These are phyloP conservation scores for Psophocarpus tetragonolobus DNA, from an alignment of 306 rosid genomes.

Conservation along the genomic window DNA sequence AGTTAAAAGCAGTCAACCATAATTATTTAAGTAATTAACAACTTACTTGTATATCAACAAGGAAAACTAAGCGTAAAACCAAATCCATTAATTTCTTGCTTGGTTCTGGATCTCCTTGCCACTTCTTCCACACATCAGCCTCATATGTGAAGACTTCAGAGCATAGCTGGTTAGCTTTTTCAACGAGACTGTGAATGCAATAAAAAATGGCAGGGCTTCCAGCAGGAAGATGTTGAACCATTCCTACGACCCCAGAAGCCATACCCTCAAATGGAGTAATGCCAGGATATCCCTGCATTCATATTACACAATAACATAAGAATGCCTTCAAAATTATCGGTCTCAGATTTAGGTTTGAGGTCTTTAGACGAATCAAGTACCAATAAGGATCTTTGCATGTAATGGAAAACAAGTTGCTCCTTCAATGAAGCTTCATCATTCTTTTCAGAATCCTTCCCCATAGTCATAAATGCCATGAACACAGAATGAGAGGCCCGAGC, in stretches of 20 bases:
- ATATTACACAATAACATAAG: slow-evolving; percentile 25
- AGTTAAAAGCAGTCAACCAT: neutral
- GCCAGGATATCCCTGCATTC: slow-evolving; percentile 78
- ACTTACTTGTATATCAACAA: slow-evolving; percentile 83
- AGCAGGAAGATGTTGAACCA: slow-evolving; percentile 85
- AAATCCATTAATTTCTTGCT: slow-evolving; percentile 82
- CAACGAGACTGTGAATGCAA: slow-evolving; percentile 69
- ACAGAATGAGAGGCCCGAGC: slow-evolving; percentile 85
- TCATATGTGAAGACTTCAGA: slow-evolving; percentile 49
- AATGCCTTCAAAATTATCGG: slow-evolving; percentile 9
- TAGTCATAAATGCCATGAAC: slow-evolving; percentile 65
- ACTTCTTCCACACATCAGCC: slow-evolving; percentile 64
- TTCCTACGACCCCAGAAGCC: slow-evolving; percentile 88
- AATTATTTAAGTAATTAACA: slow-evolving; percentile 16
- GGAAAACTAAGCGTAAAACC: slow-evolving; percentile 71
- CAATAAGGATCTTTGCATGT: slow-evolving; percentile 70
- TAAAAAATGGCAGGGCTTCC: slow-evolving; percentile 89
- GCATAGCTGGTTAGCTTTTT: slow-evolving; percentile 63
- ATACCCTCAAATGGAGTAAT: slow-evolving; percentile 92
- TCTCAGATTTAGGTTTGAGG: slow-evolving; percentile 8
- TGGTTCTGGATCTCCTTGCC: slow-evolving; percentile 87
- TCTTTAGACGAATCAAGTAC: slow-evolving; percentile 44
- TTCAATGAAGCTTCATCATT: slow-evolving; percentile 58
- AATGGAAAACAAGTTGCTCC: slow-evolving; percentile 92
- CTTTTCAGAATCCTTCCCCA: slow-evolving; percentile 60